Base-by-base conservation (phyloP, 2,329 filamentous ascomycete genomes). In the Aspergillus terreus region DNA sequence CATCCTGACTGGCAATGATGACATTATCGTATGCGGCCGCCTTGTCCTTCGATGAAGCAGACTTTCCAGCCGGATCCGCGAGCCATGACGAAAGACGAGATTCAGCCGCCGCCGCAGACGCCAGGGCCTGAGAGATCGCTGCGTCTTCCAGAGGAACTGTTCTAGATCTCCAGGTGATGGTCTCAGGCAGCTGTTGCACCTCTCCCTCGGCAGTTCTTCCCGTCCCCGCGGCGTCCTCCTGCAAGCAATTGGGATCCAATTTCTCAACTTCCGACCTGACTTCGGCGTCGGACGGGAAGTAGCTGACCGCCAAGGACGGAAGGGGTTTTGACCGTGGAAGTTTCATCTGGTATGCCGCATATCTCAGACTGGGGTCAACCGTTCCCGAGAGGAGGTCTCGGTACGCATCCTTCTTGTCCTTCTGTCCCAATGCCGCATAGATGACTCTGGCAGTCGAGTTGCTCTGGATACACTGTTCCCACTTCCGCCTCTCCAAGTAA, bases 131-230 rank as follows among this genome's bases (percentile, higher is more conserved):
- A 1, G 92, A 90, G 61, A 97, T 96, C 46, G 90, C 86, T 23
- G 92, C 92, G 71, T 99, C 92, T 62, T 96, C 92, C 47, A 99
- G 87, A 58, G 87, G 85, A 14, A 96, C 92, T 55, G 87, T 87
- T 40, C 92, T 83, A 9, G 84, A 86, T 58, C 94, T 84, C 94
- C 94, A 99, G 4, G 82, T 85, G 52, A 99, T 85, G 9, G 84
- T 88, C 62, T 85, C 86, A 0, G 90, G 88, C 2, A 84, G 76
- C 44, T 83, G 71, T 49, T 73, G 68, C 9, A 71, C 63, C 32
- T 70, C 66, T 14, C 76, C 74, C 50, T 76, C 75, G 54, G 68
- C 63, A 15, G 63, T 65, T 54, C 48, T 78, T 58, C 79, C 77
- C 57, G 78, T 72, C 52, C 75, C 70, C 48, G 74, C 77, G 14